Base-by-base conservation (phyloP, 176 grass and related monocot genomes). In the Aegilops sharonensis region DNA sequence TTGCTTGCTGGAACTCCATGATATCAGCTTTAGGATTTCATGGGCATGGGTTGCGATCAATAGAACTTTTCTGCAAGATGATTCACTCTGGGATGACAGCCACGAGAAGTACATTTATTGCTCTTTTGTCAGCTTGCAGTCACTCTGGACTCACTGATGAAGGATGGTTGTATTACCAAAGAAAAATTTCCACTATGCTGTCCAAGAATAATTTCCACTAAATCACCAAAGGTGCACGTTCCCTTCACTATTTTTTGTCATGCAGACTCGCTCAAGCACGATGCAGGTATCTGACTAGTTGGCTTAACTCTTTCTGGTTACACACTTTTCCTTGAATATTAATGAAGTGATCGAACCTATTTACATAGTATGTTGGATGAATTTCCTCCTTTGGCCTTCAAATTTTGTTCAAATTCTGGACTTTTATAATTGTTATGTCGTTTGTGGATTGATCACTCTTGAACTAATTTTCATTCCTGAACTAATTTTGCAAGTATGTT, bases 1-100 rank as follows among this genome's bases (percentile, higher is more conserved):
- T 87, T 87, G 90, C 97, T 80, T 95, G 86, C 17, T 96, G 97
- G 97, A 99, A 99, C 75, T 96, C 92, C 54, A 91, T 99, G 92
- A 99, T 96, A 86, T 86, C 91, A 59, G 93, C 92, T 30, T 93
- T 92, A 31, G 92, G 92, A 13, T 87, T 96, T 78, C 94, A 96
- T 87, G 87, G 94, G 25, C 84, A 90, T 71, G 94, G 92, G 70
- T 77, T 87, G 75, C 91, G 78, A 56, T 90, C 97, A 1, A 91
- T 94, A 31, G 87, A 91, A 40, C 89, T 93, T 91, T 94, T 96
- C 84, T 62, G 64, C 37, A 77, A 85, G 84, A 94, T 99, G 94
- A 89, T 72, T 66, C 54, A 83, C 57, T 96, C 84, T 59, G 90
- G 85, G 83, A 81, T 29, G 30, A 80, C 83, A 82, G 65, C 94